Conservation (phyloP, 179 eudicot species). For the Gypsophila paniculata region DNA sequence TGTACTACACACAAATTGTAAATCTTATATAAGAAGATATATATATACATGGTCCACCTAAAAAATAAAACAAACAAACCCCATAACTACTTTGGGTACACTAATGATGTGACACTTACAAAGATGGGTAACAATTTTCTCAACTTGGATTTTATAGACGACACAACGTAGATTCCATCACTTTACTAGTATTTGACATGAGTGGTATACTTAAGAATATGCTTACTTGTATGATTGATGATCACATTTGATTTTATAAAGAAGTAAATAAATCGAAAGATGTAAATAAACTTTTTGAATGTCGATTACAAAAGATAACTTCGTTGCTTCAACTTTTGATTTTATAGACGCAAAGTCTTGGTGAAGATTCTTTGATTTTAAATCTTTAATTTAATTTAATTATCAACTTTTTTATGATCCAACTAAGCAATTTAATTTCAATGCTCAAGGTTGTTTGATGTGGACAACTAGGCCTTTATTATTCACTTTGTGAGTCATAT, state of each 20-base stretch:
- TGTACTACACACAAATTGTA: not conserved
- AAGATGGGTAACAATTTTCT: conserved; percentile 9
- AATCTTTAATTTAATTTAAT: not conserved
- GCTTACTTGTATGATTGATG: not conserved
- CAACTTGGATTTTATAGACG: conserved; percentile 12
- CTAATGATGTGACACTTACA: not conserved
- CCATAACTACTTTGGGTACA: conserved; percentile 8
- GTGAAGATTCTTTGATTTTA: conserved; percentile 8
- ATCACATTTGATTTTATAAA: not conserved
- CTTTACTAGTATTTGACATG: conserved; percentile 9
- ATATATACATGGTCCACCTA: not conserved
- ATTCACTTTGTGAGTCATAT: not conserved
- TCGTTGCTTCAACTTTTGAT: not conserved
- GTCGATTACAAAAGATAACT: conserved; percentile 5
- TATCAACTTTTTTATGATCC: not conserved
- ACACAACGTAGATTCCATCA: conserved; percentile 13
- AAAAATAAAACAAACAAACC: conserved; percentile 5
- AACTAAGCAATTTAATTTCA: not conserved
- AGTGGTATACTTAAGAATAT: conserved; percentile 14
- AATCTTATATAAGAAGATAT: conserved; percentile 6
- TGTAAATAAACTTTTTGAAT: not conserved
- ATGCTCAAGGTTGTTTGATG: not conserved
- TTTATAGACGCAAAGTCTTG: conserved; percentile 9
- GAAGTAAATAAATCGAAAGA: not conserved
- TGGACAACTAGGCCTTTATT: not conserved